phyloP scores from a whole-genome alignment of 2,329 filamentous ascomycete species.

The Chaetomium sp. region DNA sequence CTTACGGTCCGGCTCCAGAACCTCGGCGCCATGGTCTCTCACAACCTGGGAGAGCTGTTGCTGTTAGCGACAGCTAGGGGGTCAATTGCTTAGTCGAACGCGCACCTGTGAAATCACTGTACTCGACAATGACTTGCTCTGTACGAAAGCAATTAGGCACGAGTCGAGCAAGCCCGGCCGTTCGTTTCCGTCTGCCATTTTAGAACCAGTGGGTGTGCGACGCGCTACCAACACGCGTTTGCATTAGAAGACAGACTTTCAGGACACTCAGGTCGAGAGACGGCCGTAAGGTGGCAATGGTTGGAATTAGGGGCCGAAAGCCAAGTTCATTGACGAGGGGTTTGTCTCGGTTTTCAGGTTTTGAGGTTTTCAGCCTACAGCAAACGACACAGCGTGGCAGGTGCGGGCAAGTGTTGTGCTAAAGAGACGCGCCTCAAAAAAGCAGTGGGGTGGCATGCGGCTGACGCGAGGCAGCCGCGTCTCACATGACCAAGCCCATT shows the following conservation, averaged over 20 bases:
- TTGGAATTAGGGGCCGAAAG: neutral
- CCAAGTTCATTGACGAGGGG: neutral
- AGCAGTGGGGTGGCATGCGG: constrained; percentile 16
- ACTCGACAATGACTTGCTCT: constrained; percentile 33
- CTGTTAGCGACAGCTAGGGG: constrained; percentile 1
- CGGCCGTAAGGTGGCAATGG: neutral
- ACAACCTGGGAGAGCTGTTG: constrained; percentile 37
- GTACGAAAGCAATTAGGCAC: constrained; percentile 35
- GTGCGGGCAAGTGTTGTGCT: constrained; percentile 12
- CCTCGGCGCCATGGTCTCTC: constrained; percentile 53
- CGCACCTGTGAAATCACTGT: constrained; percentile 31
- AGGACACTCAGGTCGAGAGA: neutral
- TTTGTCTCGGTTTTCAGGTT: neutral
- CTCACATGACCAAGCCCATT: constrained; percentile 31
- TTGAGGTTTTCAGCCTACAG: neutral
- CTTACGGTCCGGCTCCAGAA: constrained; percentile 52
- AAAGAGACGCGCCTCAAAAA: constrained; percentile 26
- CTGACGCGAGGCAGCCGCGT: constrained; percentile 31
- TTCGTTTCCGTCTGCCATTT: constrained; percentile 29
- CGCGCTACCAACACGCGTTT: constrained; percentile 24
- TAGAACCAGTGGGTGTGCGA: constrained; percentile 20
- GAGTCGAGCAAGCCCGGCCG: constrained; percentile 29
- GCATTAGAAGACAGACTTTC: constrained; percentile 20
- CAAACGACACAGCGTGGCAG: constrained; percentile 6
- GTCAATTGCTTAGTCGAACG: neutral